Base-by-base conservation (phyloP, 1,284 basidiomycete genomes). In the Rhizopogon parksii region DNA sequence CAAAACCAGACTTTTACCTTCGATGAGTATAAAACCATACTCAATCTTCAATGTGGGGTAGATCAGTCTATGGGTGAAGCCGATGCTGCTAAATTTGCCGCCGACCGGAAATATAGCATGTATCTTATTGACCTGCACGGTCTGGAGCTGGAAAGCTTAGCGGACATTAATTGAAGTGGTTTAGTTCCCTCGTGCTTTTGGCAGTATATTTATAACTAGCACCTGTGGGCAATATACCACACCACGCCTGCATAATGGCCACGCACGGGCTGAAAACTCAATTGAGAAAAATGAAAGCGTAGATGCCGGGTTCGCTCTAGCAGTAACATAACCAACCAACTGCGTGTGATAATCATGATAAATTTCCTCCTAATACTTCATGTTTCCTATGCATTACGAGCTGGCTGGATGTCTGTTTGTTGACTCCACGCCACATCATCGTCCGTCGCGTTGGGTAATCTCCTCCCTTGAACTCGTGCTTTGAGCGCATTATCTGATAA, bases 21-120 rank as follows among this genome's bases (percentile, higher is more conserved):
- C 59, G 91, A 95, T 57, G 90, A 95, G 62, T 95, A 95, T 69
- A 89, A 92, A 64, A 80, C 82, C 4, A 91, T 96, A 77, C 76
- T 96, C 46, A 86, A 84, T 57, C 75, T 95, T 37, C 90, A 92
- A 60, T 95, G 91, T 63, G 89, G 88, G 30, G 79, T 90, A 30
- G 82, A 89, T 59, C 80, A 78, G 52, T 72, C 68, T 12, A 67
- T 72, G 30, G 76, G 73, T 21, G 77, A 81, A 25, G 69, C 68
- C 35, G 77, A 73, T 27, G 69, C 67, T 17, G 69, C 74, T 34
- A 77, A 75, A 57, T 2, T 32, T 12, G 78, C 82, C n/a, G 65
- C 66, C 1, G 80, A 89, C 66, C 76, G 79, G 47, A 82, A 83
- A 62, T 88, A 88, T 65, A 82, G 80, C 67, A 80, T 83, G 80